A percentile compares a stretch with the other conserved stretches of the same genome.
Conservation (phyloP, 129 eudicot species). For the Lonicera japonica region DNA sequence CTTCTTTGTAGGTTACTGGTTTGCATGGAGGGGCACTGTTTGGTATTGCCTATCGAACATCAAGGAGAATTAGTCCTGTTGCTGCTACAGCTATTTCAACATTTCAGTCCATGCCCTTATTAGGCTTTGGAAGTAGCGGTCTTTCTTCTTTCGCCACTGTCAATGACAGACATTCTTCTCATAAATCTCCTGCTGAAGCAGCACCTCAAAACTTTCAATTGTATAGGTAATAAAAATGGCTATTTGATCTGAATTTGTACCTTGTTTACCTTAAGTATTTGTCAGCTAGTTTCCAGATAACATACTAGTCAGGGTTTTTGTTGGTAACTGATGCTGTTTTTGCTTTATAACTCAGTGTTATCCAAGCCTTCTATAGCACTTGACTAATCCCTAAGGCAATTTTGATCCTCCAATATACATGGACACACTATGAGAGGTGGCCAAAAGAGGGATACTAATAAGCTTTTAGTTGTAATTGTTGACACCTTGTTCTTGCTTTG, state of each 20-base stretch:
- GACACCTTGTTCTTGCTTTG: too few relatives aligned
- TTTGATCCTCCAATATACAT: too few relatives aligned
- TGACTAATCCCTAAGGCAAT: too few relatives aligned
- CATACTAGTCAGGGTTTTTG: too few relatives aligned
- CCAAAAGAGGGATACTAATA: too few relatives aligned
- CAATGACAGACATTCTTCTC: slow-evolving; percentile 65
- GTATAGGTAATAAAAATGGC: slow-evolving; percentile 40
- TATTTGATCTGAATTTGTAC: slow-evolving; percentile 1
- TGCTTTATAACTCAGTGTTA: too few relatives aligned
- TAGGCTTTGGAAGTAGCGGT: slow-evolving; percentile 61
- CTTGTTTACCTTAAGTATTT: neutral
- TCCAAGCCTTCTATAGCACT: too few relatives aligned
- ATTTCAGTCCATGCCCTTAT: slow-evolving; percentile 88
- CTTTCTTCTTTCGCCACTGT: slow-evolving; percentile 70
- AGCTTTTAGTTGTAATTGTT: too few relatives aligned
- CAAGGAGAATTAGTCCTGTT: slow-evolving; percentile 75
- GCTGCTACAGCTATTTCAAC: slow-evolving; percentile 94
- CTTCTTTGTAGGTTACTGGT: slow-evolving; percentile 51
- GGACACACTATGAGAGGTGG: too few relatives aligned
- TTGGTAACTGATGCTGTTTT: too few relatives aligned
- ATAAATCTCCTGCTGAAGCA: slow-evolving; percentile 54
- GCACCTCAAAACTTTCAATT: slow-evolving; percentile 89
- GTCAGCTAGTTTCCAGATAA: neutral
- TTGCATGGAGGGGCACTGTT: slow-evolving; percentile 95
- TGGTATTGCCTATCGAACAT: slow-evolving; percentile 84